Base-by-base conservation (phyloP, 2,329 filamentous ascomycete genomes). In the Microcera coccophila region DNA sequence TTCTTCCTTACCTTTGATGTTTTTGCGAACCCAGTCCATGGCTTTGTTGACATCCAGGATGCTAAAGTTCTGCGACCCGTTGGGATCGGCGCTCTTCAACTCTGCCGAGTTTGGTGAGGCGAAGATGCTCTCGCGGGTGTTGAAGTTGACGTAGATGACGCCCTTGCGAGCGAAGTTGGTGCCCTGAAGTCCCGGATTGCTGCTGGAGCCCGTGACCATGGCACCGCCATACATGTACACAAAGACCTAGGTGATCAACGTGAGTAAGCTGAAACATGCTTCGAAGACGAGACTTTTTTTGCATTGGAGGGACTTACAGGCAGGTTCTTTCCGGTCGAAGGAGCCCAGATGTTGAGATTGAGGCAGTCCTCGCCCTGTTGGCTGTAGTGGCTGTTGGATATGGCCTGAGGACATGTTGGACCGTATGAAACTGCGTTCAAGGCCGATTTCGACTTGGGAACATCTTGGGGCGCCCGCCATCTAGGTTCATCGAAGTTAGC, bases 201-300 rank as follows among this genome's bases (percentile, higher is more conserved):
- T 70, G 55, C 50, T 64, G 39, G 63, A 63, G 7, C 69, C 53
- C 8, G 54, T 54, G 32, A 58, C 55, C 55, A 58, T 58, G 22
- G 53, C 55, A 46, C 54, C 54, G 5, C 69, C 69, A 17, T 71
- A 70, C 54, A 72, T 72, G 47, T 71, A 72, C 2, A 73, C 64
- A 16, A 57, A 57, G 9, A 57, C 53, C 53, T 55, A 12, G 9
- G 16, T n/a, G n/a, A n/a, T n/a, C n/a, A 15, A 8, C 2, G 4
- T 10, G n/a, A 32, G 18, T 45, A 14, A 36, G 45, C 43, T 1
- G 41, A 18, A 11, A 2, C 1, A 35, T 22, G 9, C 11, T 5
- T 5, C 3, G 10, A 4, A 24, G 19, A n/a, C n/a, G n/a, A n/a
- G n/a, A n/a, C n/a, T n/a, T n/a, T n/a, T n/a, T n/a, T n/a, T n/a